phyloP scores from a whole-genome alignment of 2,329 filamentous ascomycete genomes.

The Dothidotthia symphoricarpi region DNA sequence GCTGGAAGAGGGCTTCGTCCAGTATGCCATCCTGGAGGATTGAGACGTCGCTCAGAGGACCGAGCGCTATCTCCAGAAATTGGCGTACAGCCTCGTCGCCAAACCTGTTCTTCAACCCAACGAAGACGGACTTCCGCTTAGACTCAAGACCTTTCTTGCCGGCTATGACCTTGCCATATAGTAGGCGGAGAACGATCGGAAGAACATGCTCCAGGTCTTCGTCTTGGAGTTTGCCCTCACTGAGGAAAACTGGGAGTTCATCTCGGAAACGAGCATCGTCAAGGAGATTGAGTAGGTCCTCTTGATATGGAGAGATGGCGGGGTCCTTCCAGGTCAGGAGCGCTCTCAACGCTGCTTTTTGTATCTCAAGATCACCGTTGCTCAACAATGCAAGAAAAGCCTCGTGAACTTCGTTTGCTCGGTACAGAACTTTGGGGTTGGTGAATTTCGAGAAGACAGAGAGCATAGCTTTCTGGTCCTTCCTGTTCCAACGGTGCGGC shows the following conservation, averaged over 20 bases:
- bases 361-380: slow-evolving; percentile 88
- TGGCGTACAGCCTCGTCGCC: slow-evolving; percentile 69
- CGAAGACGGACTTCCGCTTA: slow-evolving; percentile 69
- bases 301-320: slow-evolving; percentile 72
- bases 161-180: slow-evolving; percentile 88
- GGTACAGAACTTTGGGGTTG: slow-evolving; percentile 83
- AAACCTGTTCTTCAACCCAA: slow-evolving; percentile 71
- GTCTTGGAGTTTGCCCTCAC: slow-evolving; percentile 64
- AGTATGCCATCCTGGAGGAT: slow-evolving; percentile 55
- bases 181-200: slow-evolving; percentile 78
- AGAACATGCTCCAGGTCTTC: slow-evolving; percentile 73
- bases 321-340: slow-evolving; percentile 87
- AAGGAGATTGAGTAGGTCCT: slow-evolving; percentile 80
- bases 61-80: slow-evolving; percentile 81
- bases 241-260: slow-evolving; percentile 85
- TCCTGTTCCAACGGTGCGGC: slow-evolving; percentile 61
- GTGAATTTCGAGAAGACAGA: slow-evolving; percentile 78
- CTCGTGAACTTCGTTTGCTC: slow-evolving; percentile 70
- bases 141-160: slow-evolving; percentile 79
- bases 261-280: slow-evolving; percentile 92
- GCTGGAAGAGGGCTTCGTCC: slow-evolving; percentile 45
- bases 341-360: slow-evolving; percentile 79
- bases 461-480: slow-evolving; percentile 81
- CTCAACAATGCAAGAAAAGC: slow-evolving; percentile 72
- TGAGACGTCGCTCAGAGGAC: slow-evolving; percentile 62